These are phyloP conservation scores for Tuctoria greenei DNA, from an alignment of 176 grass and related monocot species.

Conservation along the genomic window DNA sequence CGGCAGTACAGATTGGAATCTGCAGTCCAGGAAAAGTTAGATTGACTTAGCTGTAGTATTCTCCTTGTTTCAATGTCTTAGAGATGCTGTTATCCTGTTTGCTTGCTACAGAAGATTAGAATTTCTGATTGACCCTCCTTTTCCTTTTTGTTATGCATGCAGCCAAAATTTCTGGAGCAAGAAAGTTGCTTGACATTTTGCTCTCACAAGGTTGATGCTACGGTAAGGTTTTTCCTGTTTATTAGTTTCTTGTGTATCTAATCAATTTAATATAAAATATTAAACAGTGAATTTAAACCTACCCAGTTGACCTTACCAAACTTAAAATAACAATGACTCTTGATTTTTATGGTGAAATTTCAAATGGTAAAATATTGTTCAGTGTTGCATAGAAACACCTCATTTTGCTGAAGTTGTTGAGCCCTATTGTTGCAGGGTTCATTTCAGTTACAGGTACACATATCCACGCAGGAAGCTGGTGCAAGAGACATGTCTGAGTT, in stretches of 20 bases:
- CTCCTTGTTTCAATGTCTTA: conserved; percentile 20
- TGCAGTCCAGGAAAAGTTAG: not conserved
- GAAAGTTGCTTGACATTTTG: conserved; percentile 80
- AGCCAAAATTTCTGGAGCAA: conserved; percentile 79
- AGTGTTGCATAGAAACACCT: not conserved
- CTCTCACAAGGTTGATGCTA: conserved; percentile 67
- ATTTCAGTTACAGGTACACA: conserved; percentile 76
- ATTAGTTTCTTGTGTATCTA: not conserved
- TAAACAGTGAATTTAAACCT: not conserved
- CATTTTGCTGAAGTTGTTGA: conserved; percentile 27
- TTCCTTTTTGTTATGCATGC: conserved; percentile 22
- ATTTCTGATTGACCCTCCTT: conserved; percentile 7
- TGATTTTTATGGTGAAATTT: not conserved
- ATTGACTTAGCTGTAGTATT: not conserved
- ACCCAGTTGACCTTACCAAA: not conserved
- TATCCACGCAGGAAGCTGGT: conserved; percentile 81
- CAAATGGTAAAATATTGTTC: not conserved
- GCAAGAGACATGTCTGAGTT: conserved; percentile 65
- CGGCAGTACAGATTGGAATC: conserved; percentile 8
- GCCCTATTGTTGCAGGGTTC: conserved; percentile 56
- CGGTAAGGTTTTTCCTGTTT: conserved; percentile 44
- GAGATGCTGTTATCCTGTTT: conserved; percentile 6
- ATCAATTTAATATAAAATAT: not conserved
- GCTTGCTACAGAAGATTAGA: not conserved
- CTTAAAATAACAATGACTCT: not conserved